Evolutionary conservation across 805 yeast species (phyloP).

Genomic region (Ogataea methylovora): DNA sequence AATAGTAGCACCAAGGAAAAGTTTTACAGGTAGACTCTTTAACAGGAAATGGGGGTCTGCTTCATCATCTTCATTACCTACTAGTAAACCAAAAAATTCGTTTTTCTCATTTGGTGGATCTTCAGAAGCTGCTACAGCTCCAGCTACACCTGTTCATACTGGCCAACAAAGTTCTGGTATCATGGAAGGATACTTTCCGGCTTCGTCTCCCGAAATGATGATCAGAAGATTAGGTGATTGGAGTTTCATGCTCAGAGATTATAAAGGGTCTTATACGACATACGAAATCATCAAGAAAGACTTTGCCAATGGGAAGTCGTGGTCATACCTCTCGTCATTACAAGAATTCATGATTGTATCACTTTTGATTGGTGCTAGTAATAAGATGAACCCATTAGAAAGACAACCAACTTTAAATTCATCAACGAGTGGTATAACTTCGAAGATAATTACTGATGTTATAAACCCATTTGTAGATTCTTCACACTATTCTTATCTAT

Average conservation of each 20-base stretch:
- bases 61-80: constrained; percentile 20
- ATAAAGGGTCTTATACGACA: constrained; percentile 71
- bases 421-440: constrained; percentile 30
- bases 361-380: constrained; percentile 49
- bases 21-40: constrained; percentile 67
- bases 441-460: constrained; percentile 44
- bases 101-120: constrained; percentile 26
- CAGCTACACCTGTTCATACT: constrained; percentile 1
- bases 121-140: constrained; percentile 2
- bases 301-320: constrained; percentile 67
- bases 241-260: constrained; percentile 87
- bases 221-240: constrained; percentile 86
- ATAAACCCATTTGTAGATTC: constrained; percentile 62
- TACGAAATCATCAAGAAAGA: constrained; percentile 81
- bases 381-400: constrained; percentile 36
- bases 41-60: constrained; percentile 29
- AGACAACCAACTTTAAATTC: constrained; percentile 20
- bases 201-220: constrained; percentile 60
- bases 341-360: constrained; percentile 84
- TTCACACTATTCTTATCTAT: constrained; percentile 64
- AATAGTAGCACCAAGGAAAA: constrained; percentile 65
- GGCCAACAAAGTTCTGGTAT: constrained; percentile 16
- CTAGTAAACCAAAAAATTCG: constrained; percentile 14
- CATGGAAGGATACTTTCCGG: constrained; percentile 46
- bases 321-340: constrained; percentile 74